Conservation (phyloP, 495 filamentous ascomycete genomes). For the Penicillium coffeae region DNA sequence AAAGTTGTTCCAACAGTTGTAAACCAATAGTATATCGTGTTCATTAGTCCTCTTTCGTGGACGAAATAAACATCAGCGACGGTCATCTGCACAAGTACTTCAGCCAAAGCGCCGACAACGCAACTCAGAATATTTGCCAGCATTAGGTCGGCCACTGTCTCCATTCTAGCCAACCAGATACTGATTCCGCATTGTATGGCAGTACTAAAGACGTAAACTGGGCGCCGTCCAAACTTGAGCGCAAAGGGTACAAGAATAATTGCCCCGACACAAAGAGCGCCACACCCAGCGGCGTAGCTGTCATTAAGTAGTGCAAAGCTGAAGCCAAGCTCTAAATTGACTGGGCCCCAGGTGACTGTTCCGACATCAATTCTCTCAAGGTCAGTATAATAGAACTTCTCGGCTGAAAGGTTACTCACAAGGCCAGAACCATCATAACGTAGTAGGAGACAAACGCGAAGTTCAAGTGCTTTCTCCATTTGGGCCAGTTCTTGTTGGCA, state of each 20-base stretch:
- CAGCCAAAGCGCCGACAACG: slow-evolving; percentile 33
- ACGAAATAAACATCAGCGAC: slow-evolving; percentile 48
- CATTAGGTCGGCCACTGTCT: slow-evolving; percentile 35
- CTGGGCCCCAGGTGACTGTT: slow-evolving; percentile 35
- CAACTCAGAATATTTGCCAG: slow-evolving; percentile 31
- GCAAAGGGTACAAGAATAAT: slow-evolving; percentile 44
- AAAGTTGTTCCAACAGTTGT: slow-evolving; percentile 28
- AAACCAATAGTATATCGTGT: slow-evolving; percentile 36
- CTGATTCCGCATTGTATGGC: slow-evolving; percentile 27
- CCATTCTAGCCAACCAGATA: slow-evolving; percentile 36
- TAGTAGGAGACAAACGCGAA: slow-evolving; percentile 20
- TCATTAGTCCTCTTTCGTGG: slow-evolving; percentile 41
- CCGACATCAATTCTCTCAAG: slow-evolving; percentile 26
- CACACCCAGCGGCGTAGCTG: slow-evolving; percentile 37
- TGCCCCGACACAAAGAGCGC: slow-evolving; percentile 32
- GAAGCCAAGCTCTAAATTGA: slow-evolving; percentile 36
- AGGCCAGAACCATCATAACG: slow-evolving; percentile 16
- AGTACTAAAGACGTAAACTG: slow-evolving; percentile 40
- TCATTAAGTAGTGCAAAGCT: slow-evolving; percentile 34
- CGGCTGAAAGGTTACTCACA: slow-evolving; percentile 6
- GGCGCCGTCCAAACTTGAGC: slow-evolving; percentile 40
- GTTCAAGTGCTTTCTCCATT: slow-evolving; percentile 19
- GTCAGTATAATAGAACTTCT: background rate
- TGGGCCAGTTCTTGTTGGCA: slow-evolving; percentile 12
- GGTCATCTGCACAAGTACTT: slow-evolving; percentile 44